A percentile compares a stretch with the other conserved stretches of the same genome.
Conservation (phyloP, 2,329 filamentous ascomycete genomes). For the Ascosphaera acerosa region DNA sequence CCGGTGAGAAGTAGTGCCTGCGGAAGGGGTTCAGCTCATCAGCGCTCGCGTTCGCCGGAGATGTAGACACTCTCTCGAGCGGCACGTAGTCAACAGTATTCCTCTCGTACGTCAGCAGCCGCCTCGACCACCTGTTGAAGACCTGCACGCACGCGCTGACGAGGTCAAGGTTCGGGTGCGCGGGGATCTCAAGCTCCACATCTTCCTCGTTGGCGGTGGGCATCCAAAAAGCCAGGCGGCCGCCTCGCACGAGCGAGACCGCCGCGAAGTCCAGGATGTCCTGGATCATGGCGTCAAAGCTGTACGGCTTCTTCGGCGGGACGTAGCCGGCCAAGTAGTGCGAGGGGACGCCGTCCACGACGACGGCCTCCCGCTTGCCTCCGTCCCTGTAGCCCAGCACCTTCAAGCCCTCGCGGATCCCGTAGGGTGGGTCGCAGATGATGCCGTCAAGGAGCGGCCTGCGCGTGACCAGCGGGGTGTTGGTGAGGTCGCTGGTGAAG, state of each 20-base stretch:
- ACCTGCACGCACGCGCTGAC: constrained; percentile 56
- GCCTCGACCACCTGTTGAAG: constrained; percentile 83
- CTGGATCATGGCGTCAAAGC: constrained; percentile 69
- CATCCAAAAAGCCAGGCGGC: constrained; percentile 88
- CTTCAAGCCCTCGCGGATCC: constrained; percentile 71
- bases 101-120: constrained; percentile 51
- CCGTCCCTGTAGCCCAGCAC: constrained; percentile 56
- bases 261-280: constrained; percentile 70
- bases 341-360: constrained; percentile 37
- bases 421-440: constrained; percentile 87
- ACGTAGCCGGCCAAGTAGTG: constrained; percentile 46
- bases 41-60: constrained; percentile 26
- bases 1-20: too few species aligned
- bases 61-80: constrained; percentile 7
- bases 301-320: constrained; percentile 75
- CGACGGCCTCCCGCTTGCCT: constrained; percentile 28
- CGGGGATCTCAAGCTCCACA: constrained; percentile 49
- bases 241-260: constrained; percentile 48
- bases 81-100: not conserved
- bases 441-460: constrained; percentile 58
- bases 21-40: constrained; percentile 45
- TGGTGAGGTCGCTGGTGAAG: constrained; percentile 70
- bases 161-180: constrained; percentile 48
- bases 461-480: constrained; percentile 42
- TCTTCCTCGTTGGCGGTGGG: constrained; percentile 64